Percentiles rank a stretch among this genome's conserved stretches.
phyloP scores from a whole-genome alignment of 768 basidiomycete species.

The Lyophyllum decastes region DNA sequence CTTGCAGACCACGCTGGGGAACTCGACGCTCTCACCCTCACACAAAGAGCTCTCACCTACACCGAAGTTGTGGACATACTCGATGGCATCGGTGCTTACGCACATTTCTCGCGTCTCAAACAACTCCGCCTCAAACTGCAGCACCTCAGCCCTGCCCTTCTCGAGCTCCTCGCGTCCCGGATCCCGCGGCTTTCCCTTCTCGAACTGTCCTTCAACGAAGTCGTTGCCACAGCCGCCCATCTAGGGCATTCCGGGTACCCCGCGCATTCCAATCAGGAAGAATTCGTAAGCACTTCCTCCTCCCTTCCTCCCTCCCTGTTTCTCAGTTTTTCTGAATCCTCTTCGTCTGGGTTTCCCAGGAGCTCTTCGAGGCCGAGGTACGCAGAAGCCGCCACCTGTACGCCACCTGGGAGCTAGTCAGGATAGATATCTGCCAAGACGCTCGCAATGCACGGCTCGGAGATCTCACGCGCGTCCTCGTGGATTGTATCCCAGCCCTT shows the following conservation, averaged over 20 bases:
- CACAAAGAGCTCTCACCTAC: constrained; percentile 34
- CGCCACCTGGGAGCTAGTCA: constrained; percentile 13
- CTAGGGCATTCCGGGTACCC: background rate
- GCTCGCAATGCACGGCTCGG: background rate
- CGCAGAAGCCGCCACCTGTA: constrained; percentile 2
- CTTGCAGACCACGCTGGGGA: constrained; percentile 28
- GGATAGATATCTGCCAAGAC: constrained; percentile 8
- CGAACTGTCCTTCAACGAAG: constrained; percentile 24
- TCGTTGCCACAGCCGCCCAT: constrained; percentile 8
- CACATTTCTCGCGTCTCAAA: constrained; percentile 12
- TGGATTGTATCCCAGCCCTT: constrained; percentile 15
- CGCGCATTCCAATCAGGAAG: background rate
- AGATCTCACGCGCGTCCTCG: constrained; percentile 7
- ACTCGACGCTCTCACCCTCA: constrained; percentile 34
- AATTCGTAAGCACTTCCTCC: constrained; percentile 10
- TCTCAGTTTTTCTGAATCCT: background rate
- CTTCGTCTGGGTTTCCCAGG: background rate
- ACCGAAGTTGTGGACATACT: constrained; percentile 33
- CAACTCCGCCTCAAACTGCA: constrained; percentile 21
- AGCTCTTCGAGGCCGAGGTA: constrained; percentile 9
- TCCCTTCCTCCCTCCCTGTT: background rate
- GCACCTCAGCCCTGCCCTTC: constrained; percentile 24
- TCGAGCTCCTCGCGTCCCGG: constrained; percentile 22
- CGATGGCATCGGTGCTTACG: constrained; percentile 13
- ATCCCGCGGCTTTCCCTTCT: constrained; percentile 24